Evolutionary conservation across 176 grass and related monocot species (phyloP).

Genomic region (Avena insularis): DNA sequence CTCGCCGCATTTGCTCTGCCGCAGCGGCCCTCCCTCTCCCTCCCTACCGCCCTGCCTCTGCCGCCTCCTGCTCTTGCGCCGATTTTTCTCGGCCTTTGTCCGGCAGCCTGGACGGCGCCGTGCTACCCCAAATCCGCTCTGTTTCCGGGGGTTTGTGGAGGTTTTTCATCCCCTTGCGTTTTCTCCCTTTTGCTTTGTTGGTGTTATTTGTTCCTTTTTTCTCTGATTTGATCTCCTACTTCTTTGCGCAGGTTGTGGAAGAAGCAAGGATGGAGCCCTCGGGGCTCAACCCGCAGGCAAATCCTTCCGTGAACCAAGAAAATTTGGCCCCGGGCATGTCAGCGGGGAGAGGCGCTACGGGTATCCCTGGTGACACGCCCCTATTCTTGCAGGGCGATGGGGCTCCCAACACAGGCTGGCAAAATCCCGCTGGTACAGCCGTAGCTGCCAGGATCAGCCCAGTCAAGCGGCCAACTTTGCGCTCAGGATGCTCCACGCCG

Average conservation of each 20-base stretch:
- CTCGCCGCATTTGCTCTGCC: not conserved
- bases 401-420: slow-evolving; percentile 7
- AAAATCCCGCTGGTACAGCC: slow-evolving; percentile 17
- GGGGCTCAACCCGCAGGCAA: slow-evolving; percentile 26
- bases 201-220: not conserved
- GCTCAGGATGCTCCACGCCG: slow-evolving; percentile 27
- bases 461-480: not conserved
- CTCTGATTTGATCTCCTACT: slow-evolving; percentile 25
- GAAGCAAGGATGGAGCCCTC: slow-evolving; percentile 36
- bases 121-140: not conserved
- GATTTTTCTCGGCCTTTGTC: not conserved
- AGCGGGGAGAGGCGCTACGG: slow-evolving; percentile 28
- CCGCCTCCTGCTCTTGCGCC: not conserved
- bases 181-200: not conserved
- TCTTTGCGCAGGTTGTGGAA: slow-evolving; percentile 31
- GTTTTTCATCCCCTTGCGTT: not conserved
- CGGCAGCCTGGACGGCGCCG: not conserved
- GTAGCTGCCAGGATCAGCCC: slow-evolving; percentile 9
- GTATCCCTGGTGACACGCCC: not conserved
- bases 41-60: too few species aligned
- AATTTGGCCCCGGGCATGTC: slow-evolving; percentile 31
- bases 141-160: slow-evolving; percentile 25
- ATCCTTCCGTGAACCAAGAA: slow-evolving; percentile 19
- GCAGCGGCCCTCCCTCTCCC: not conserved
- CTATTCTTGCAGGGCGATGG: slow-evolving; percentile 6